Conservation (phyloP, 192 early-diverging fungal species). For the Mortierella hygrophila region DNA sequence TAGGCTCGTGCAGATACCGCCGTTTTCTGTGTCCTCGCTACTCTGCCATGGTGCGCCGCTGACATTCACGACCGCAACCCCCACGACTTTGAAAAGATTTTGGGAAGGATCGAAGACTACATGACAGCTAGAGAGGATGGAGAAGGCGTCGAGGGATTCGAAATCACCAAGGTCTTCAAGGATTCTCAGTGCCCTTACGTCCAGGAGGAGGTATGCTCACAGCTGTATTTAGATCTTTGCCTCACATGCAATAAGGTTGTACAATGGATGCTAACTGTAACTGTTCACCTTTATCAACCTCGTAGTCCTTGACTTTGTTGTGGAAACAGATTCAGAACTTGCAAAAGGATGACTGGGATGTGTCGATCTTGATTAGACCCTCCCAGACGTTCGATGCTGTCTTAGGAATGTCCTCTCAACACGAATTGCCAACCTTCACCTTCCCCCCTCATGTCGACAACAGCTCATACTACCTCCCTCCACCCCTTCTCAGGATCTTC, state of each 20-base stretch:
- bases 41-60: constrained; percentile 78
- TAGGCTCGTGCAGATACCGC: constrained; percentile 73
- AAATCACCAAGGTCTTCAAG: constrained; percentile 50
- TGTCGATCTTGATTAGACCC: constrained; percentile 63
- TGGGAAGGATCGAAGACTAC: constrained; percentile 65
- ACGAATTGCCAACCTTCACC: constrained; percentile 61
- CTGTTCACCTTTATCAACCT: background rate
- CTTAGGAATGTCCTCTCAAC: constrained; percentile 61
- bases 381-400: constrained; percentile 63
- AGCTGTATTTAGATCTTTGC: no score
- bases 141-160: constrained; percentile 45
- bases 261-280: background rate
- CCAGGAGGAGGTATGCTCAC: constrained; percentile 45
- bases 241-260: no score
- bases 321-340: constrained; percentile 63
- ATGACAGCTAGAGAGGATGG: constrained; percentile 58
- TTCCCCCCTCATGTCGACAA: constrained; percentile 48
- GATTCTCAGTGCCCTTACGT: constrained; percentile 50
- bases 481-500: constrained; percentile 58
- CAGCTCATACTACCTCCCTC: constrained; percentile 47
- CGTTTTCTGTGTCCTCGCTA: constrained; percentile 80
- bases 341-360: constrained; percentile 59
- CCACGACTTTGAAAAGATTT: constrained; percentile 60
- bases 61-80: constrained; percentile 65
- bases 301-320: constrained; percentile 43